Conservation (phyloP, 352 stramenopile species). For the Pythium coloratum region DNA sequence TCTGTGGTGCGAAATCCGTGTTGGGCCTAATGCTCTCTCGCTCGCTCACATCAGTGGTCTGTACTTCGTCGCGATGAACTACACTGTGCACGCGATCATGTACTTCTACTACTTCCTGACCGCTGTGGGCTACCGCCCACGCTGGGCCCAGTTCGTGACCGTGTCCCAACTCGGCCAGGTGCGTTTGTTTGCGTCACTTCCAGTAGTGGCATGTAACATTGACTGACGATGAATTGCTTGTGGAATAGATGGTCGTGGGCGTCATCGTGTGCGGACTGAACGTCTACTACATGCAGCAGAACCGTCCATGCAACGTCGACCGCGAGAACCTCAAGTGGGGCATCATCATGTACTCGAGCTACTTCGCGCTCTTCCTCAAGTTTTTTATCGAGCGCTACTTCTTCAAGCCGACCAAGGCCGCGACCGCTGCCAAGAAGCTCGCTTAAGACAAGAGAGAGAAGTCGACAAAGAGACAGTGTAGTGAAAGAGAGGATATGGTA, state of each 20-base stretch:
- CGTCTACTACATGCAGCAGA: slow-evolving; percentile 80
- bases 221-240: slow-evolving; percentile 15
- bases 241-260: slow-evolving; percentile 67
- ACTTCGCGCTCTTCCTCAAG: slow-evolving; percentile 93
- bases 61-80: slow-evolving; percentile 99
- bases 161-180: slow-evolving; percentile 92
- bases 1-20: background rate
- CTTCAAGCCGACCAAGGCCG: slow-evolving; percentile 31
- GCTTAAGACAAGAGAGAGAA: background rate
- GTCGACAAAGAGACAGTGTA: background rate
- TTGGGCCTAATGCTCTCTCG: background rate
- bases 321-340: slow-evolving; percentile 87
- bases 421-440: slow-evolving; percentile 30
- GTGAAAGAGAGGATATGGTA: background rate
- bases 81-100: slow-evolving; percentile 97
- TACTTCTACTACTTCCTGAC: slow-evolving; percentile 96
- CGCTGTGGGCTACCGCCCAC: slow-evolving; percentile 75
- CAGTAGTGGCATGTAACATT: slow-evolving; percentile 2
- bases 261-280: slow-evolving; percentile 69
- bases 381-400: slow-evolving; percentile 91
- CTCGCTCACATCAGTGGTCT: slow-evolving; percentile 64
- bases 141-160: slow-evolving; percentile 83
- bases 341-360: slow-evolving; percentile 94
- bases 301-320: slow-evolving; percentile 71
- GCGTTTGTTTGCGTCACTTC: background rate